Base-by-base conservation (phyloP, 2,329 filamentous ascomycete genomes). In the Xylaria sp. region DNA sequence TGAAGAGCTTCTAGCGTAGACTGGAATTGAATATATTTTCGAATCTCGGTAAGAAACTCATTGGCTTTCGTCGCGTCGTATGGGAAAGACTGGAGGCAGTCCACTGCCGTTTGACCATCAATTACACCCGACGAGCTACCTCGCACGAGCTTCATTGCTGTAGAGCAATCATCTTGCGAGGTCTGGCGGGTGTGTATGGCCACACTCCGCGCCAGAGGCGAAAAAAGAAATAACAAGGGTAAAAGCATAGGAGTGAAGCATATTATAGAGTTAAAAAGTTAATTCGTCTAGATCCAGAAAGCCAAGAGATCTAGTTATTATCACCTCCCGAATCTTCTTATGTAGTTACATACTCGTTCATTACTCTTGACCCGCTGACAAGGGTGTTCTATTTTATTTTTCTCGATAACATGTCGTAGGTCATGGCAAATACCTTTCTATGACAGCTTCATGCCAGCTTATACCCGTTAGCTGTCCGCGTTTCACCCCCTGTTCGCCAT, bases 21-120 rank as follows among this genome's bases (percentile, higher is more conserved):
- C 44, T 67, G 65, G n/a, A 67, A 67, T 15, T 67, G 58, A 25
- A 67, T 44, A 41, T 67, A 67, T 10, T 67, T 67, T 31, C 28
- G 63, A 41, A 67, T 63, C 23, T 67, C 65, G 8, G n/a, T 37
- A 13, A 67, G 65, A 34, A 67, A 67, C 7, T 41, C 13, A 8
- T 9, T 15, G 4, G 59, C 59, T 57, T 25, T 57, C 3, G 31
- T 51, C 12, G 39, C 25, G 13, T 63, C 23, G 34, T 50, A 67
- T 8, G 65, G 65, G 2, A 67, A 51, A n/a, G 57, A 62, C 9
- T 31, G 9, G 10, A 67, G 65, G 23, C 65, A 67, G 20, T 66
- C 28, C 13, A 50, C 25, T 20, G 64, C 64, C 28, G 64, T 34
- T 23, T 62, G 39, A 41, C 64, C 64, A 7, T 60, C 50, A 66